These are phyloP conservation scores for Tetracentron sinense DNA, from an alignment of 164 flowering plant genomes.

Conservation along the genomic window DNA sequence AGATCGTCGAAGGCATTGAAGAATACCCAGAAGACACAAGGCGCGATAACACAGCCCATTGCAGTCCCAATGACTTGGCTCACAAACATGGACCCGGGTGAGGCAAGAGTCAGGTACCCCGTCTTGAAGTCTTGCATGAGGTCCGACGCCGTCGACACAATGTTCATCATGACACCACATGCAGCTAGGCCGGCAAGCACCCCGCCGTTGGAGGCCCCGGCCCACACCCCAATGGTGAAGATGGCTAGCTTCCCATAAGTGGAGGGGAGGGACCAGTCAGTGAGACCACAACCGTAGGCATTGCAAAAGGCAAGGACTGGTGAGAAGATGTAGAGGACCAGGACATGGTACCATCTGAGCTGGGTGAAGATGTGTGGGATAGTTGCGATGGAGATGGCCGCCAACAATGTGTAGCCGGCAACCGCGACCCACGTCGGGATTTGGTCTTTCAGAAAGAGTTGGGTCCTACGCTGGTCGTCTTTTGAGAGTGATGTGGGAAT, in stretches of 20 bases:
- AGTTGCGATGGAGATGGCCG: constrained; percentile 29
- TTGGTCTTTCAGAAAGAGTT: constrained; percentile 47
- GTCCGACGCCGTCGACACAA: constrained; percentile 55
- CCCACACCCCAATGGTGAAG: constrained; percentile 44
- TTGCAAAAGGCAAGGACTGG: constrained; percentile 55
- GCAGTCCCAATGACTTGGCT: constrained; percentile 54
- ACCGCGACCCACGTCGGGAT: constrained; percentile 46
- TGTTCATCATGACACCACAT: constrained; percentile 61
- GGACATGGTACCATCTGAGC: constrained; percentile 45
- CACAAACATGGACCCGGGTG: constrained; percentile 51
- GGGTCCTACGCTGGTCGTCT: constrained; percentile 35
- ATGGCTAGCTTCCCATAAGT: constrained; percentile 56
- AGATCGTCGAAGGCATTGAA: constrained; percentile 30
- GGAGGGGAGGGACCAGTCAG: constrained; percentile 56
- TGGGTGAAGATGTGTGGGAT: constrained; percentile 55
- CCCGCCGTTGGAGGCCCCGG: constrained; percentile 35
- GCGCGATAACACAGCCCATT: constrained; percentile 45
- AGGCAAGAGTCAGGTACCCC: constrained; percentile 48
- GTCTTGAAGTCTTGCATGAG: constrained; percentile 64
- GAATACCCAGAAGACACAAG: constrained; percentile 51
- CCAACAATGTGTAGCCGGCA: constrained; percentile 36
- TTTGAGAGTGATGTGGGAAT: constrained; percentile 9
- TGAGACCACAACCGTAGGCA: constrained; percentile 55
- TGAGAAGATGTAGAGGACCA: constrained; percentile 36
- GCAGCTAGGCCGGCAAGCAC: constrained; percentile 53